These are phyloP conservation scores for Cercospora sp. DNA, from an alignment of 2,329 filamentous ascomycete species.

Conservation along the genomic window DNA sequence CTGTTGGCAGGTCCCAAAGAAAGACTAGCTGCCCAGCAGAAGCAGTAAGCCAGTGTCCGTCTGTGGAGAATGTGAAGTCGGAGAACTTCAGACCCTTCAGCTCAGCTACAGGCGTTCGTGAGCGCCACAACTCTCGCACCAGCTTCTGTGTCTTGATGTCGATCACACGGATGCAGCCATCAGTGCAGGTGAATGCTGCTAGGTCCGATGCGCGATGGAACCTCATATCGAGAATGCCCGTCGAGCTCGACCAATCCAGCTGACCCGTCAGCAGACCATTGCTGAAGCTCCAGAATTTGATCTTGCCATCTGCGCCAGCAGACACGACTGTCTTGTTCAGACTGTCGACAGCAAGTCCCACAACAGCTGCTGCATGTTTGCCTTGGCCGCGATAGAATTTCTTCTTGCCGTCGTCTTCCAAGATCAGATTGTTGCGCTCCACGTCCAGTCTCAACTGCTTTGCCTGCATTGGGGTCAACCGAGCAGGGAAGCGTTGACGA, in stretches of 20 bases:
- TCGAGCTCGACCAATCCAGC: slow-evolving; percentile 79
- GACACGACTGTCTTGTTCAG: slow-evolving; percentile 84
- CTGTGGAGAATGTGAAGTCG: slow-evolving; percentile 71
- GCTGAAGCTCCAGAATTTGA: slow-evolving; percentile 98
- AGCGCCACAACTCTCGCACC: slow-evolving; percentile 90
- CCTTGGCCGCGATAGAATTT: slow-evolving; percentile 56
- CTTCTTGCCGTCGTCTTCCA: slow-evolving; percentile 44
- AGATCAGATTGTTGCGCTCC: slow-evolving; percentile 32
- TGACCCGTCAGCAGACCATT: slow-evolving; percentile 77
- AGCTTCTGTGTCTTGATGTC: slow-evolving; percentile 88
- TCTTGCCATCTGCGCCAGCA: slow-evolving; percentile 83
- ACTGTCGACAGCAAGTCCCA: slow-evolving; percentile 83
- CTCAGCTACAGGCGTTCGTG: slow-evolving; percentile 39
- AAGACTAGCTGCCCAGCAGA: slow-evolving; percentile 78
- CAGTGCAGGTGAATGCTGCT: slow-evolving; percentile 84
- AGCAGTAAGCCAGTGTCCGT: slow-evolving; percentile 90
- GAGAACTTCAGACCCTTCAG: slow-evolving; percentile 31
- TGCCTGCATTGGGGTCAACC: slow-evolving; percentile 73
- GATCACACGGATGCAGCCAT: slow-evolving; percentile 81
- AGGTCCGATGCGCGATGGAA: slow-evolving; percentile 84
- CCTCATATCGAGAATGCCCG: slow-evolving; percentile 70
- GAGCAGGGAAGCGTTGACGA: slow-evolving; percentile 82
- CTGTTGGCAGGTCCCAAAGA: slow-evolving; percentile 93
- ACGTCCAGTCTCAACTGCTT: slow-evolving; percentile 68
- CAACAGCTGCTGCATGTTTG: slow-evolving; percentile 78